Percentiles rank a stretch among this genome's conserved stretches.
phyloP scores from a whole-genome alignment of 1,284 basidiomycete genomes.

The Cystobasidium pallidum region DNA sequence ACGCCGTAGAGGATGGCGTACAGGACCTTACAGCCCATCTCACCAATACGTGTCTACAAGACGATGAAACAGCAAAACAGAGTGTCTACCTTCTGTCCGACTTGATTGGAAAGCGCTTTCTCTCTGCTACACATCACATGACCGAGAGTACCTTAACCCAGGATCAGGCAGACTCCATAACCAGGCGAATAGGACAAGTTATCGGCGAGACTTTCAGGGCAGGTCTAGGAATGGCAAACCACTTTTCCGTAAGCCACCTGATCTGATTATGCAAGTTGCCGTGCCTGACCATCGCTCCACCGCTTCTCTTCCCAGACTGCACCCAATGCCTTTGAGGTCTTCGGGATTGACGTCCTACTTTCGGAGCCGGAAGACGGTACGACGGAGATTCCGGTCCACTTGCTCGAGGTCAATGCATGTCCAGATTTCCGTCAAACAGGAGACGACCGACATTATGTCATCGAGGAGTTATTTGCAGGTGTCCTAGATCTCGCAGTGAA shows the following conservation, averaged over 20 bases:
- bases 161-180: constrained; percentile 63
- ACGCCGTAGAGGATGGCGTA: constrained; percentile 48
- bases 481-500: constrained; percentile 37
- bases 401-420: constrained; percentile 59
- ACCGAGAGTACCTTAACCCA: constrained; percentile 43
- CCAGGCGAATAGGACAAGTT: constrained; percentile 68
- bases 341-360: constrained; percentile 87
- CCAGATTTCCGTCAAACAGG: constrained; percentile 96
- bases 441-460: constrained; percentile 67
- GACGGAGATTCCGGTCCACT: constrained; percentile 18
- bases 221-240: constrained; percentile 77
- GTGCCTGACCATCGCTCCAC: background rate
- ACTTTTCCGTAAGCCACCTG: constrained; percentile 75
- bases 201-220: constrained; percentile 83
- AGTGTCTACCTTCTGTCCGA: constrained; percentile 50
- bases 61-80: constrained; percentile 45
- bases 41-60: constrained; percentile 95
- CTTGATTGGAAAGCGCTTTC: constrained; percentile 61
- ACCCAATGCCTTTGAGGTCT: constrained; percentile 93
- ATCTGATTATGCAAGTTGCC: no score
- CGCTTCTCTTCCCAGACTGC: constrained; percentile 63
- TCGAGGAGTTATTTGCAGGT: constrained; percentile 45
- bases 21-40: constrained; percentile 76
- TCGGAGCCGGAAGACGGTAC: background rate
- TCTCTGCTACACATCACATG: constrained; percentile 52